Base-by-base conservation (phyloP, 176 grass and related monocot species). In the Triticum monococcum region DNA sequence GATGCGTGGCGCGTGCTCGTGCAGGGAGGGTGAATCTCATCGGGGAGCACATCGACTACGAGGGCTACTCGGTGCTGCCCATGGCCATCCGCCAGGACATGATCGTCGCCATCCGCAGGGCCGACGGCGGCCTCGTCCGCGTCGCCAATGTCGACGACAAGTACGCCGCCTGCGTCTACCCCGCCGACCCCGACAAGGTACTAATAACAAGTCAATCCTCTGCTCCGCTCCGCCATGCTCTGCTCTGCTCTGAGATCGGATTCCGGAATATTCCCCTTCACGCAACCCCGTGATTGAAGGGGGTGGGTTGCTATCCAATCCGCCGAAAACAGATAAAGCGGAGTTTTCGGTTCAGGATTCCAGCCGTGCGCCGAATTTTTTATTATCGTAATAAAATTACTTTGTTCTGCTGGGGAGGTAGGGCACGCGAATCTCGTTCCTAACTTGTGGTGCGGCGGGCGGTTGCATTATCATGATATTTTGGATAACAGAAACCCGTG, bases 81-180 rank as follows among this genome's bases (percentile, higher is more conserved):
- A 99, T 99, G 97, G 97, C 97, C 65, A 99, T 96, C 84, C 90
- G 97, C 60, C 97, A 99, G 83, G 97, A 99, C 85, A 96, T 92
- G 71, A 96, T 99, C 64, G 94, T 99, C 48, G 97, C 97, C 69
- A 94, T 99, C 68, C 56, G 92, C n/a, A 93, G 66, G 87, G 78
- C 89, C 2, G 65, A 88, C 13, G 90, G 85, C 52, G 84, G 79
- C 31, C 77, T 84, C 81, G 88, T 99, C 43, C 90, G 92, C 66
- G 89, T 99, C 81, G 92, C 93, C 81, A 98, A 96, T 86, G 97
- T 96, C 72, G 91, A 91, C 31, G 88, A 84, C 26, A 98, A 98
- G 82, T 96, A 94, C 84, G 76, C 94, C 43, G 75, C 95, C 75
- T 96, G 97, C 82, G 85, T 80, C 65, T 98, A 98, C 82, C 90